Evolutionary conservation across 768 basidiomycete species (phyloP), one percentile per base, ranked within the genome.

Genomic region (Mycena leptocephala): DNA sequence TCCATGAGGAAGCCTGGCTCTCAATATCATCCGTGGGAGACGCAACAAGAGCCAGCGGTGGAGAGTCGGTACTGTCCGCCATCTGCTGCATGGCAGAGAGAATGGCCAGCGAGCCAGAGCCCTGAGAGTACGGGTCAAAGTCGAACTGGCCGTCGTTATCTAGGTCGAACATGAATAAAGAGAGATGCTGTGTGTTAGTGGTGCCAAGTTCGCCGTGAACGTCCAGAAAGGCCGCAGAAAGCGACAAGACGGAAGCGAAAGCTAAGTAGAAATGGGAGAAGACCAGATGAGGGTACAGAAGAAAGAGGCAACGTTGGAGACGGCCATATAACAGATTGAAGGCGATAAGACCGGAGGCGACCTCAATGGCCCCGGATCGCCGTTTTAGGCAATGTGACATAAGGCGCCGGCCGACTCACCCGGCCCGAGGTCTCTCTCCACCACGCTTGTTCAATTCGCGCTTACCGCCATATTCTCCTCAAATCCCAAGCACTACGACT

Each of bases 1-100:
- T 93, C 78, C 80, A 86, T 26, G 80, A 77, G 26, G 80, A 71
- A 41, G 18, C 48, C 61, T 43, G 65, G 61, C 26, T 55, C 51
- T 70, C 80, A 65, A 67, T 28, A 39, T 79, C 76, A 32, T 73
- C 22, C 59, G 76, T 71, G 61, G 63, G 59, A 55, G 77, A 72
- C 51, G 76, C 46, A 65, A 63, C 73, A 28, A 70, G 24, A 16
- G 62, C 73, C 55, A 51, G 2, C 11, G 55, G 48, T 35, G 51
- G 46, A 5, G 37, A 28, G 66, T 70, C 73, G 28, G 70, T 26
- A 20, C n/a, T n/a, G n/a, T 70, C 71, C 14, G 65, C 71, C 1
- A 65, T 72, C 70, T 58, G 72, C 62, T 77, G 68, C 70, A 78
- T 70, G 41, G 74, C 71, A 66, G 59, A 39, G 16, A 70, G 26